A percentile compares a stretch with the other conserved stretches of the same genome.
phyloP scores from a whole-genome alignment of 2,329 filamentous ascomycete genomes.

The Xylariaceae sp. region DNA sequence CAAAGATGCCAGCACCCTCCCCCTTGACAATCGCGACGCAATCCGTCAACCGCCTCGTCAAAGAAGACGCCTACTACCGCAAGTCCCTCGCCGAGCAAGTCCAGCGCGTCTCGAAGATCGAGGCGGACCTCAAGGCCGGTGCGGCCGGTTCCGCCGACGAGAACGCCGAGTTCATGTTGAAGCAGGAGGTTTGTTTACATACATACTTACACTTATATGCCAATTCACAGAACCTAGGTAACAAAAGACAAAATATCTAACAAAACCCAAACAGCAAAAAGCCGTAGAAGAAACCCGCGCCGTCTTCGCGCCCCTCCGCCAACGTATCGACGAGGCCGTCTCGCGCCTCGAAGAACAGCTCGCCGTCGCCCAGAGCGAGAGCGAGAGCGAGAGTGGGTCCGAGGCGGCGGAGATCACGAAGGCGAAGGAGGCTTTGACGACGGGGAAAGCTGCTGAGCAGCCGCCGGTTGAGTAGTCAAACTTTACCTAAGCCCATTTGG shows the following conservation, averaged over 20 bases:
- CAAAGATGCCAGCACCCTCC: slow-evolving; percentile 74
- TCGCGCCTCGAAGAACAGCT: slow-evolving; percentile 72
- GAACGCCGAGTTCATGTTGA: slow-evolving; percentile 75
- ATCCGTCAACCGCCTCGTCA: slow-evolving; percentile 77
- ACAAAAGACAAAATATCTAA: too few relatives aligned
- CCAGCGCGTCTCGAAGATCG: slow-evolving; percentile 64
- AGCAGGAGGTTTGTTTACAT: slow-evolving; percentile 68
- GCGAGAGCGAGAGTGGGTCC: slow-evolving; percentile 42
- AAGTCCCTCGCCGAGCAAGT: slow-evolving; percentile 77
- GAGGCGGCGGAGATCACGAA: slow-evolving; percentile 50
- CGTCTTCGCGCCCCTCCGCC: slow-evolving; percentile 68
- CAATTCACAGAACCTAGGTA: too few relatives aligned
- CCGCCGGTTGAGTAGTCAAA: slow-evolving; percentile 22
- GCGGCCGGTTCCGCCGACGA: slow-evolving; percentile 43
- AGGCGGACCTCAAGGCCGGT: slow-evolving; percentile 51
- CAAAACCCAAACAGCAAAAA: slow-evolving; percentile 52
- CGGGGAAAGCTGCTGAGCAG: slow-evolving; percentile 42
- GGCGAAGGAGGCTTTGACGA: slow-evolving; percentile 51
- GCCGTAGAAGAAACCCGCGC: slow-evolving; percentile 85
- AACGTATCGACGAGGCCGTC: slow-evolving; percentile 68
- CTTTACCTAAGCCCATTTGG: too few relatives aligned
- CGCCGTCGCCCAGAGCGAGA: slow-evolving; percentile 55
- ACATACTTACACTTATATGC: slow-evolving; percentile 2
- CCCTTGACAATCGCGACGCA: slow-evolving; percentile 75
- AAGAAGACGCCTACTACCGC: slow-evolving; percentile 88